Conservation (phyloP, 1,284 basidiomycete genomes). For the Waitea zeae region DNA sequence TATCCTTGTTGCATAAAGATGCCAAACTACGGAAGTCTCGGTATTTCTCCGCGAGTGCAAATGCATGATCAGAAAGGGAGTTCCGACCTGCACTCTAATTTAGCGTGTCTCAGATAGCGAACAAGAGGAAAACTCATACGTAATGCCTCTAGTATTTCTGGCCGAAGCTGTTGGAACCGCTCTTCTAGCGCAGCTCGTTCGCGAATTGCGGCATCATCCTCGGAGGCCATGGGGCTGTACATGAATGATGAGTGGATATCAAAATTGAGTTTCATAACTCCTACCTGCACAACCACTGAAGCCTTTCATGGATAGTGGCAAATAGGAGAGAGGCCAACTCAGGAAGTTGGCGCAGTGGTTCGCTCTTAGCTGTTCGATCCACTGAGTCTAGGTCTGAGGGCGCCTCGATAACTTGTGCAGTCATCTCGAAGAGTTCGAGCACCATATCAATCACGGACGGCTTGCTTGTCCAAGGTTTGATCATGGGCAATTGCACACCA, state of each 20-base stretch:
- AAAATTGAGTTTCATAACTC: no score
- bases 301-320: conserved; percentile 53
- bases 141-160: conserved; percentile 59
- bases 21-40: conserved; percentile 73
- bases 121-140: conserved; percentile 32
- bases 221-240: conserved; percentile 24
- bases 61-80: conserved; percentile 54
- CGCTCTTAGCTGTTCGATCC: no score
- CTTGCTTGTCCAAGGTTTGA: conserved; percentile 75
- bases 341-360: conserved; percentile 47
- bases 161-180: conserved; percentile 49
- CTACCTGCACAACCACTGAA: conserved; percentile 52
- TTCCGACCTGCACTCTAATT: conserved; percentile 32
- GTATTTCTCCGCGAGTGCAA: conserved; percentile 72
- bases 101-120: neutral
- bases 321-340: conserved; percentile 57
- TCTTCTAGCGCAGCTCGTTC: conserved; percentile 43
- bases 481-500: conserved; percentile 54
- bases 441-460: conserved; percentile 51
- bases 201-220: conserved; percentile 25
- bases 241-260: no score
- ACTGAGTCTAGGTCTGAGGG: conserved; percentile 12
- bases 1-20: conserved; percentile 59
- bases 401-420: conserved; percentile 30
- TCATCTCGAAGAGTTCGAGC: conserved; percentile 56